Base-by-base conservation (phyloP, 2,329 filamentous ascomycete species). In the Xylariaceae sp. region DNA sequence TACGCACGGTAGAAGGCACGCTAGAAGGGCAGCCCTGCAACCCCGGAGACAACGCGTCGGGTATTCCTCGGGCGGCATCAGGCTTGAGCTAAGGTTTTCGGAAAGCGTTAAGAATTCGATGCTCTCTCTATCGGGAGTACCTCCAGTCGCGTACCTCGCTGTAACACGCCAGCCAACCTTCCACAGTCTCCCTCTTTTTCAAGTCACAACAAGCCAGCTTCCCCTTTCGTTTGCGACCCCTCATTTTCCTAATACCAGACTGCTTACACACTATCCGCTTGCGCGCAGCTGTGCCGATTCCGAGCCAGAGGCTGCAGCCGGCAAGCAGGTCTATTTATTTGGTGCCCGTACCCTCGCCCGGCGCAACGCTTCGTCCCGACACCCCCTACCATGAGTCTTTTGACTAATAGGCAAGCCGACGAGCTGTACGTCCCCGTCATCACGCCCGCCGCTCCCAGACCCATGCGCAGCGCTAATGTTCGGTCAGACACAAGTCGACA, bases 401-500 rank as follows among this genome's bases (percentile, higher is more conserved):
- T 34, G 32, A 34, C 32, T 9, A 34, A 34, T 34, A 5, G 32
- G 13, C 32, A 34, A 34, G 32, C 32, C 32, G 32, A 34, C 9
- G 32, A 34, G 32, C 32, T 34, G 32, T 34, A 34, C 10, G 32
- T 34, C 32, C 32, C 32, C 32, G 32, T 12, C 6, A 10, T 10
- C 32, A 34, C 29, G 4, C 32, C 32, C 13, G 32, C 7, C 13
- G 6, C 32, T 34, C 32, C 10, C 32, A 10, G 32, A 13, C 32
- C 32, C 32, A 34, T 34, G 9, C 32, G 32, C 32, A 13, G 32
- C 32, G 32, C 32, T 34, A 34, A 34, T 34, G 6, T 34, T 34
- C 10, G 32, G 6, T 13, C n/a, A 67, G 65, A 29, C 89, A 96
- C 79, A 95, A 95, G 76, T 89, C 91, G 58, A 90, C 96, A 63